phyloP scores from a whole-genome alignment of 345 rosid genomes.

The Aegle marmelos region DNA sequence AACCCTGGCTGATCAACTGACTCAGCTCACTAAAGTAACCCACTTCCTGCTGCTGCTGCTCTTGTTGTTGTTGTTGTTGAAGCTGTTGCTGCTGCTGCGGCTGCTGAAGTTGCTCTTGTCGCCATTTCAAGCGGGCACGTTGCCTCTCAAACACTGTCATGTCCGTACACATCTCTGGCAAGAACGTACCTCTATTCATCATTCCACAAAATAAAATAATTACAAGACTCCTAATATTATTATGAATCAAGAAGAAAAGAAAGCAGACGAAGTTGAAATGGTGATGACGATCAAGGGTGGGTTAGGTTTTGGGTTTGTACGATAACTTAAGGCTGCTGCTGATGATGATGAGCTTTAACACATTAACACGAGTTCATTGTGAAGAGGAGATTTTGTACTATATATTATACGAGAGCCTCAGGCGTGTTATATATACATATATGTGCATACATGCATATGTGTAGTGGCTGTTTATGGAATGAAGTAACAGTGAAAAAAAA shows the following conservation, averaged over 20 bases:
- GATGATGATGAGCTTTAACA: neutral
- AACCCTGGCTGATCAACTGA: constrained; percentile 10
- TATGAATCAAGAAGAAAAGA: neutral
- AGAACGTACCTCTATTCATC: constrained; percentile 31
- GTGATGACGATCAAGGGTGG: neutral
- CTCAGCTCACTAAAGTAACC: constrained; percentile 35
- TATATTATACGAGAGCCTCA: neutral
- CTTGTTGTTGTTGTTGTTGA: constrained; percentile 23
- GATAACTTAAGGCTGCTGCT: neutral
- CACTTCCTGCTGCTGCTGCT: constrained; percentile 16
- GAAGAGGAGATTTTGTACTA: neutral
- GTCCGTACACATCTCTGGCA: constrained; percentile 43
- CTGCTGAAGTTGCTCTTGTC: constrained; percentile 30
- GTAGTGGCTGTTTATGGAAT: neutral
- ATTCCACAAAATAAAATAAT: neutral
- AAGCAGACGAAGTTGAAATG: constrained; percentile 1
- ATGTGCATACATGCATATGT: neutral
- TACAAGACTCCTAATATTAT: neutral
- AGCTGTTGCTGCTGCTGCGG: constrained; percentile 33
- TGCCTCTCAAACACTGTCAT: constrained; percentile 69
- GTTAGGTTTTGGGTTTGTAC: neutral
- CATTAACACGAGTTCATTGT: neutral
- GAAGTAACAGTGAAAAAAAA: neutral
- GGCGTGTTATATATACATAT: neutral
- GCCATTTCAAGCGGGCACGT: constrained; percentile 40